Conservation (phyloP, 805 yeast species). For the Danielozyma ontarioensis region DNA sequence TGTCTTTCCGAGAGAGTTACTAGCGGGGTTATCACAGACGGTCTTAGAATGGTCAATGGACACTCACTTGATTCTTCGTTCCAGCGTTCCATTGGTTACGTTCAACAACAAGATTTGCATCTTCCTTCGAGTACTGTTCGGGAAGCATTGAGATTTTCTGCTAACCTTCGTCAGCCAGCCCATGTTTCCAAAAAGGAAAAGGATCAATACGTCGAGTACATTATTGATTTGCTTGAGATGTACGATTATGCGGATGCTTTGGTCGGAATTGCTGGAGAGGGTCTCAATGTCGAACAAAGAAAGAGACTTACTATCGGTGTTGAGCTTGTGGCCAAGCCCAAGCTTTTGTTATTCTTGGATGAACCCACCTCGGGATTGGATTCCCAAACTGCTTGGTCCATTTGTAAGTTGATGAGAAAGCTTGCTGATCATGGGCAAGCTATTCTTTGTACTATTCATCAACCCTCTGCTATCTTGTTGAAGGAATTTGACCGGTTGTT, state of each 20-base stretch:
- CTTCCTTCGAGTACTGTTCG: constrained; percentile 65
- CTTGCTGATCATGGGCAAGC: constrained; percentile 71
- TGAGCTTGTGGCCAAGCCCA: constrained; percentile 66
- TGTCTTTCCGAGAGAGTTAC: constrained; percentile 68
- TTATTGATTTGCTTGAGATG: constrained; percentile 66
- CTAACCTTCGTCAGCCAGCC: constrained; percentile 66
- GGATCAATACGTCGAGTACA: constrained; percentile 61
- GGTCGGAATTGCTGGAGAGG: constrained; percentile 68
- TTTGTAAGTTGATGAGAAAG: constrained; percentile 60
- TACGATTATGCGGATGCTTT: constrained; percentile 68
- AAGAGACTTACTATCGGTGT: constrained; percentile 68
- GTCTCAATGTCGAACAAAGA: constrained; percentile 64
- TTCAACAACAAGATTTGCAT: constrained; percentile 78
- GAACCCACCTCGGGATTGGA: constrained; percentile 75
- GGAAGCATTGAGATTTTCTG: constrained; percentile 69
- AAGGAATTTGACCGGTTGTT: constrained; percentile 64
- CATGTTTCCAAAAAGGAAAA: constrained; percentile 54
- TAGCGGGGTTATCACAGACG: constrained; percentile 68
- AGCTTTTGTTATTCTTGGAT: constrained; percentile 57
- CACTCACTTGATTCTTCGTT: constrained; percentile 57
- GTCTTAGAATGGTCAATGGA: constrained; percentile 60
- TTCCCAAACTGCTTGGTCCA: constrained; percentile 67
- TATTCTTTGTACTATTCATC: constrained; percentile 71
- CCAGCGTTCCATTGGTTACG: constrained; percentile 75
- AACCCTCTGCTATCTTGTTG: constrained; percentile 67